Evolutionary conservation across 345 rosid genomes (phyloP).

Genomic region (Eucalyptus erythrocorys): DNA sequence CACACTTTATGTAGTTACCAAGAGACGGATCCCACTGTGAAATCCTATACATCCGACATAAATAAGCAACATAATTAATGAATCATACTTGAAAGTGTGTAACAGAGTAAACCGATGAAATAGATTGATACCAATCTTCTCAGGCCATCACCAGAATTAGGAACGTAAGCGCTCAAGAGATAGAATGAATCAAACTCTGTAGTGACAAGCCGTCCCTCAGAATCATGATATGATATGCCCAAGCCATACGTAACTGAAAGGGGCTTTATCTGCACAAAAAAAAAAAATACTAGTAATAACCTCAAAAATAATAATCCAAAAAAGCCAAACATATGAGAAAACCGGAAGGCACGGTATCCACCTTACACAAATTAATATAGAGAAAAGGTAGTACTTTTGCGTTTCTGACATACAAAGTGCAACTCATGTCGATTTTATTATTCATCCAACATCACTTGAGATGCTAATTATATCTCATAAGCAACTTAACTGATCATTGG

Average conservation of each 20-base stretch:
- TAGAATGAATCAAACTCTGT: slow-evolving; percentile 82
- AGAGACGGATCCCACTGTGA: slow-evolving; percentile 77
- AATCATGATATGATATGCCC: slow-evolving; percentile 70
- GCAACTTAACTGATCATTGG: neutral
- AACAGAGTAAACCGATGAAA: neutral
- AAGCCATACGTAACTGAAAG: slow-evolving; percentile 73
- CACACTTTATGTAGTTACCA: slow-evolving; percentile 71
- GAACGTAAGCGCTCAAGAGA: slow-evolving; percentile 63
- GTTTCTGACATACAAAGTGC: neutral
- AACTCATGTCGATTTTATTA: neutral
- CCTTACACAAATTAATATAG: neutral
- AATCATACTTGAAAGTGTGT: neutral
- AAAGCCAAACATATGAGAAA: neutral
- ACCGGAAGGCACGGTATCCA: neutral
- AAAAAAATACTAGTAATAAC: neutral
- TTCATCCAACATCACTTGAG: neutral
- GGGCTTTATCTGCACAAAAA: slow-evolving; percentile 67
- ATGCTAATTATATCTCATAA: neutral
- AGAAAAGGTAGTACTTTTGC: neutral
- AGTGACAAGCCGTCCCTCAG: slow-evolving; percentile 83
- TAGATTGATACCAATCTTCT: slow-evolving; percentile 65
- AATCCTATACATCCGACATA: slow-evolving; percentile 55
- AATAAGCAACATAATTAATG: neutral
- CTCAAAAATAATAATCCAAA: neutral
- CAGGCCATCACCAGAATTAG: slow-evolving; percentile 96